Base-by-base conservation (phyloP, 139 green algal genomes). In the Tetradesmus obliquus region DNA sequence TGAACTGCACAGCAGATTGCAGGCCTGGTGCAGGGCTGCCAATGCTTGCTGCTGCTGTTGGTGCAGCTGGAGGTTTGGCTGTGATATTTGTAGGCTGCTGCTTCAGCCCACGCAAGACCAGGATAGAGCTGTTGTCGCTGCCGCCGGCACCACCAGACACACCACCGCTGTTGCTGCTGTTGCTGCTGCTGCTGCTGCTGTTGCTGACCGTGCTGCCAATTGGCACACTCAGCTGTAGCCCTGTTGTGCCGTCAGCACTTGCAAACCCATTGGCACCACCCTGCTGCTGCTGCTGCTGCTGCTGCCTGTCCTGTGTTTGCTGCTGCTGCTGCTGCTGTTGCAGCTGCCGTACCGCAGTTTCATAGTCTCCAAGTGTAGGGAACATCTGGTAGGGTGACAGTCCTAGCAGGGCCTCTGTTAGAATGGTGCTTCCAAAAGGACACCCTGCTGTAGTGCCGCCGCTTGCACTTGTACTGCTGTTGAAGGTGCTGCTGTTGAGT, bases 371-470 rank as follows among this genome's bases (percentile, higher is more conserved):
- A 55, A 90, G 3, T 5, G 24, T 81, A 45, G 84, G 84, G 62
- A 81, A 89, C 62, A 82, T 12, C 62, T 89, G 84, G 19, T 89
- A 81, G 1, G 84, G 84, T 17, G 84, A 89, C 13, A 89, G 45
- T 5, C 62, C 62, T n/a, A 81, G n/a, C 45, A 89, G 62, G 5
- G 5, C 7, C 2, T 3, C 3, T 82, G 74, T 17, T 19, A 6
- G 15, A 19, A 76, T 76, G 3, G 66, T 24, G 66, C 66, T 83
- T 4, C 79, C 24, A 19, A 53, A 20, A 4, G n/a, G 66, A 19
- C 66, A 76, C 3, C 15, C 5, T 76, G 66, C 66, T 24, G 66
- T 24, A 4, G 66, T 24, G 1, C 66, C 66, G 3, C 5, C 10
- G 1, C 2, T 19, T 24, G 3, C 15, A 24, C 2, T 13, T 76